Evolutionary conservation across 768 basidiomycete genomes (phyloP), one percentile per base, ranked within the genome.

Genomic region (Suillus luteus): DNA sequence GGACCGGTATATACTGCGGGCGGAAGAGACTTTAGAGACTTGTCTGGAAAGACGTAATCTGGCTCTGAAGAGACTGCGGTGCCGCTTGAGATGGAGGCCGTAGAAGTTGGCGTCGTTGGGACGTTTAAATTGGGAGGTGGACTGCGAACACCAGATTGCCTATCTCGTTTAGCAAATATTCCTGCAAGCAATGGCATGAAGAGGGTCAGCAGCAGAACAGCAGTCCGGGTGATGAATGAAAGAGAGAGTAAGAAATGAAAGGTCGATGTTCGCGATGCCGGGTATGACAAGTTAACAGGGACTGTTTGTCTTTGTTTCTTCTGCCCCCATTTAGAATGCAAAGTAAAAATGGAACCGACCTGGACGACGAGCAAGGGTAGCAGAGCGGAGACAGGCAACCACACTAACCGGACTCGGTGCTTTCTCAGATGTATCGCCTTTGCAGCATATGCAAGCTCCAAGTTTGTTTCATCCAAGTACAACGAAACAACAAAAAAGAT

Each of bases 31-130:
- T 54, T 54, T 27, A 66, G 33, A 8, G 68, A 59, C 48, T 66
- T 73, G 66, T 72, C 69, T 7, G 73, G 65, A 37, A 69, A 64
- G 58, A 78, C 69, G 66, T 74, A 70, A 65, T 77, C 78, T 19
- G 67, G 64, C 19, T 82, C 81, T 69, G 68, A 41, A 12, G 69
- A 71, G 12, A 67, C 67, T n/a, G 43, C 62, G 22, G 64, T 66
- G 60, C 49, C 49, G 14, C 67, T 71, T 31, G 60, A 19, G 0
- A 65, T 65, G 12, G 69, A 72, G 0, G 68, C 61, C 9, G 60
- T 51, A 19, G 73, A 72, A 1, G 66, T 46, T 11, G 70, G 37
- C 5, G 65, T 58, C 10, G 63, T 35, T 5, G 52, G 43, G 0
- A 19, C 33, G 6, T 57, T 63, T 41, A 41, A 58, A 19, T 41